Evolutionary conservation across 2,329 filamentous ascomycete genomes (phyloP).

Genomic region (Fusarium succisae): DNA sequence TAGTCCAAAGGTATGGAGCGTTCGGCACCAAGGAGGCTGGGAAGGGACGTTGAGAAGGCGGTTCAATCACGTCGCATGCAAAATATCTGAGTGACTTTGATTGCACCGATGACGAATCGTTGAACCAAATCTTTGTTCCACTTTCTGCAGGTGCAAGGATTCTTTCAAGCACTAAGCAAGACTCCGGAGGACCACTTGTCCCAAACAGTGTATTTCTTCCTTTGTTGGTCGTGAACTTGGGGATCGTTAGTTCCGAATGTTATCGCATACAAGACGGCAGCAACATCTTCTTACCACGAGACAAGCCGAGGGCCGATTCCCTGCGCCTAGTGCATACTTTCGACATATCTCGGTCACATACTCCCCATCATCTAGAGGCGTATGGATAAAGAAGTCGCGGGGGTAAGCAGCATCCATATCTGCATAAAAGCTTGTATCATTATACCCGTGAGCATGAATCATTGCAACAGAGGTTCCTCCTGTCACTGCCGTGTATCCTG

Average conservation of each 20-base stretch:
- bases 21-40: background rate
- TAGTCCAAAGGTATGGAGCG: background rate
- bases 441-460: background rate
- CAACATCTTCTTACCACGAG: background rate
- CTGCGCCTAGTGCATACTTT: background rate
- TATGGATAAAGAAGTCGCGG: background rate
- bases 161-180: background rate
- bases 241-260: fast-evolving
- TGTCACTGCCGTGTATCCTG: background rate
- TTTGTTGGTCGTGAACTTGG: background rate
- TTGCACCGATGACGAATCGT: background rate
- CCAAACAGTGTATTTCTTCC: background rate
- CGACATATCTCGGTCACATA: background rate
- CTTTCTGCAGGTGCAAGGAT: background rate
- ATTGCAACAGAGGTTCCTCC: background rate
- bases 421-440: background rate
- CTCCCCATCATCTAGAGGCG: background rate
- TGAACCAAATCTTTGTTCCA: background rate
- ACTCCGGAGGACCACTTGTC: background rate
- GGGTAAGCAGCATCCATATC: background rate
- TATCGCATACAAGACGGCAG: fast-evolving
- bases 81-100: background rate
- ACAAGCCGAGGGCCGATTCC: background rate
- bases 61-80: background rate
- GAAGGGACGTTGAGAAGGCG: background rate